phyloP scores from a whole-genome alignment of 306 rosid species.

The Vicia sativa region DNA sequence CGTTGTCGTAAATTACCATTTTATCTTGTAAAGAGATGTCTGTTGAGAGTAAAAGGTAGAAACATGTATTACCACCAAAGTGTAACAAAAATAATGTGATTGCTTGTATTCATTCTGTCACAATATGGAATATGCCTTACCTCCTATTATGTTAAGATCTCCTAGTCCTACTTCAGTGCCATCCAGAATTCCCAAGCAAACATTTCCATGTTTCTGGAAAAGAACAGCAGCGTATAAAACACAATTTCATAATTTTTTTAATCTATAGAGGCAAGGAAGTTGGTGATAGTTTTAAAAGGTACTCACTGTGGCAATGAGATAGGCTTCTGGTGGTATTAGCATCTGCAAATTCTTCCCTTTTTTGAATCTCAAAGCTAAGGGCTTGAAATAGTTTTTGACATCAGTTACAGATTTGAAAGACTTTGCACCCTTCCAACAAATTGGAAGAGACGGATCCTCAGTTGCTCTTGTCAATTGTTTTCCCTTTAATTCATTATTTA shows the following conservation, averaged over 20 bases:
- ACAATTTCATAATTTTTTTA: conserved; percentile 17
- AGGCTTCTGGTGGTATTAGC: conserved; percentile 65
- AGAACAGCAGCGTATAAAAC: conserved; percentile 18
- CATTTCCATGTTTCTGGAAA: conserved; percentile 71
- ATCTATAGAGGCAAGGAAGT: neutral
- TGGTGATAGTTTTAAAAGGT: conserved; percentile 25
- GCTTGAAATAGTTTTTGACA: conserved; percentile 58
- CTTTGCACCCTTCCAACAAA: conserved; percentile 88
- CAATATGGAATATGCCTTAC: conserved; percentile 45
- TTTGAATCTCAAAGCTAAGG: conserved; percentile 60
- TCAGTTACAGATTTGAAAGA: conserved; percentile 71
- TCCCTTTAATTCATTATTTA: conserved; percentile 57
- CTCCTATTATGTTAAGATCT: conserved; percentile 70
- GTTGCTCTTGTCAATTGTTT: conserved; percentile 62
- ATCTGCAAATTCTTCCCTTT: conserved; percentile 51
- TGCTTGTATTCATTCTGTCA: neutral
- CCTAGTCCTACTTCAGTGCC: conserved; percentile 73
- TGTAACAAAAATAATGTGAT: neutral
- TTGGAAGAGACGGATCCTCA: conserved; percentile 67
- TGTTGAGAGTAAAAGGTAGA: conserved; percentile 35
- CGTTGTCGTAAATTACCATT: conserved; percentile 80
- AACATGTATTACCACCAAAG: conserved; percentile 18
- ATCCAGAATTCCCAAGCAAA: conserved; percentile 86
- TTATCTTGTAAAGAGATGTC: conserved; percentile 76
- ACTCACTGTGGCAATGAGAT: conserved; percentile 69